Conservation (phyloP, 331 rosid genomes). For the Quercus tomentella region DNA sequence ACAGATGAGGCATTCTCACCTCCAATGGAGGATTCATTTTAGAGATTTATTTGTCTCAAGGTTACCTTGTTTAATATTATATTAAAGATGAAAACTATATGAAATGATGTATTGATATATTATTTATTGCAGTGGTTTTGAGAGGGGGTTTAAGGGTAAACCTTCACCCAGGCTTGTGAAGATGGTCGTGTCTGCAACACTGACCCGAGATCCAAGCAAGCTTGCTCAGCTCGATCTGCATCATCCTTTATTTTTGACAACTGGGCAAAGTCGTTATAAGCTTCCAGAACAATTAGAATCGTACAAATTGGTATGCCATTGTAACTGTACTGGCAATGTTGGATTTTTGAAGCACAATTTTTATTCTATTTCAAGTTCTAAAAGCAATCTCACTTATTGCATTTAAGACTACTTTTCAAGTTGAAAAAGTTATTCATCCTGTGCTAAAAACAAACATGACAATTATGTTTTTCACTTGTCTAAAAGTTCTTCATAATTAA, state of each 20-base stretch:
- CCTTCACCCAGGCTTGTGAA: constrained; percentile 78
- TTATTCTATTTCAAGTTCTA: neutral
- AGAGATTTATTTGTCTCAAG: neutral
- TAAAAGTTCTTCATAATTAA: neutral
- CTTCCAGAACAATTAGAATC: constrained; percentile 85
- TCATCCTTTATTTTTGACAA: constrained; percentile 73
- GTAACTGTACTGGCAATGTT: neutral
- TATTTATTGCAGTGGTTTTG: constrained; percentile 58
- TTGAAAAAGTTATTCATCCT: neutral
- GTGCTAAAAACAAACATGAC: too few species aligned
- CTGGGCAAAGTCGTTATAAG: constrained; percentile 78
- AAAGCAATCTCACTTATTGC: neutral
- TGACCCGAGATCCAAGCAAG: constrained; percentile 86
- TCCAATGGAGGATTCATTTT: neutral
- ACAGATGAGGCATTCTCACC: neutral
- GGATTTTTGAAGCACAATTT: neutral
- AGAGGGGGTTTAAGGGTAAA: constrained; percentile 79
- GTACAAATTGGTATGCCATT: constrained; percentile 57
- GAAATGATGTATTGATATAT: neutral
- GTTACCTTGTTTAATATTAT: neutral
- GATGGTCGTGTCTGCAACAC: constrained; percentile 87
- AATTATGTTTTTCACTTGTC: too few species aligned
- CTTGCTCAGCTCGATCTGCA: constrained; percentile 79
- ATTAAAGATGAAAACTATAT: neutral
- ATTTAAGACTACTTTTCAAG: neutral